Percentiles rank a stretch among this genome's conserved stretches.
Evolutionary conservation across 305 asterid genomes (phyloP).

Genomic region (Rubia tinctorum): DNA sequence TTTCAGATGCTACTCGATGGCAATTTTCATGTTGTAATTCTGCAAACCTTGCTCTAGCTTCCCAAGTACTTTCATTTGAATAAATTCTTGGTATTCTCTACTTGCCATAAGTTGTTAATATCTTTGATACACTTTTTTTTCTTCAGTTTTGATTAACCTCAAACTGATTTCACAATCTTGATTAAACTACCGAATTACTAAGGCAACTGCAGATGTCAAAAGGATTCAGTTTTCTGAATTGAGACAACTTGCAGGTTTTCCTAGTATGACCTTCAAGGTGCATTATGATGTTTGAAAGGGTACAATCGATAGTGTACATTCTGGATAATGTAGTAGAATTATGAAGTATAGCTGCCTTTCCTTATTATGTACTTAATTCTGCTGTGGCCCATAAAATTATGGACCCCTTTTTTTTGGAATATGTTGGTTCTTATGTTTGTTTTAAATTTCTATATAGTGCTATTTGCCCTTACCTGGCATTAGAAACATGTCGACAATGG

Average conservation of each 20-base stretch:
- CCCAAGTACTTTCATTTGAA: too few species aligned
- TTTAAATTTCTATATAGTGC: constrained; percentile 49
- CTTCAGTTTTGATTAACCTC: too few species aligned
- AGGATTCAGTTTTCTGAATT: background rate
- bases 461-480: constrained; percentile 95
- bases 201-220: too few species aligned
- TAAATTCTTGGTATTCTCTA: too few species aligned
- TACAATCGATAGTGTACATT: background rate
- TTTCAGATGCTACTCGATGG: too few species aligned
- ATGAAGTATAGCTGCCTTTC: background rate
- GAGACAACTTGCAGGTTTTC: background rate
- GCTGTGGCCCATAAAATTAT: background rate
- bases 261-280: background rate
- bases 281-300: background rate
- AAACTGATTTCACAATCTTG: too few species aligned
- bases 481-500: constrained; percentile 99
- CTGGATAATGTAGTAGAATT: background rate
- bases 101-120: too few species aligned
- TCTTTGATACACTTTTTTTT: too few species aligned
- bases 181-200: too few species aligned
- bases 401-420: constrained; percentile 1
- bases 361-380: background rate
- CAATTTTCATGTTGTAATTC: too few species aligned
- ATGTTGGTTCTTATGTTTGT: background rate
- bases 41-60: too few species aligned